phyloP scores from a whole-genome alignment of 768 basidiomycete species.

The Boletus reticulatus region DNA sequence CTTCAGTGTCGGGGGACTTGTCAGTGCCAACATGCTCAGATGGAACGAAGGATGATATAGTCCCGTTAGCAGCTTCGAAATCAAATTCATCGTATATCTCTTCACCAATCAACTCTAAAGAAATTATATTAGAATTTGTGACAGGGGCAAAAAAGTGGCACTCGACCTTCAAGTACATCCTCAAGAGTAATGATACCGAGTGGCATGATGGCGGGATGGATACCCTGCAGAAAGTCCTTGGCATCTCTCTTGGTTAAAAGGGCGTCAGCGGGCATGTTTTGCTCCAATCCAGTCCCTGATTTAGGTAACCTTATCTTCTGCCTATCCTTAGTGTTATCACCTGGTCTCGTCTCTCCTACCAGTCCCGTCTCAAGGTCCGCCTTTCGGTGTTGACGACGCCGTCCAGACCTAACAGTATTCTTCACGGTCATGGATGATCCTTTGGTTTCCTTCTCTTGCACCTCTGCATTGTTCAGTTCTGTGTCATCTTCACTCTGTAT shows the following conservation, averaged over 20 bases:
- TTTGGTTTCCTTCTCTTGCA: constrained; percentile 6
- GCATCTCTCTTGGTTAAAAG: constrained; percentile 73
- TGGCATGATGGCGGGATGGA: constrained; percentile 81
- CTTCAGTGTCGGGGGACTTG: constrained; percentile 27
- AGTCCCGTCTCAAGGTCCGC: constrained; percentile 26
- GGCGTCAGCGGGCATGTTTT: constrained; percentile 88
- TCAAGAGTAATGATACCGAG: constrained; percentile 92
- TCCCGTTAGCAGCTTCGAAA: constrained; percentile 65
- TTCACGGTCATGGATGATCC: constrained; percentile 8
- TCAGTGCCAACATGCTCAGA: constrained; percentile 32
- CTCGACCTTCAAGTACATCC: constrained; percentile 82
- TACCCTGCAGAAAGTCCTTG: constrained; percentile 79
- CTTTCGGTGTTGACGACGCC: constrained; percentile 7
- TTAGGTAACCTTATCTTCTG: constrained; percentile 29
- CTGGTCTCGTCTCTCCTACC: constrained; percentile 11
- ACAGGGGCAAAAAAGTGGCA: not conserved
- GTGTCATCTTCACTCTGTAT: constrained; percentile 23
- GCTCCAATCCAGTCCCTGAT: constrained; percentile 55
- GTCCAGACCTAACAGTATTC: constrained; percentile 13
- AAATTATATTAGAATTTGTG: not conserved
- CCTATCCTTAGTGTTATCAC: constrained; percentile 19
- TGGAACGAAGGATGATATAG: constrained; percentile 43
- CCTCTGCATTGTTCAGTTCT: constrained; percentile 17
- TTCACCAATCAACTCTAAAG: constrained; percentile 82
- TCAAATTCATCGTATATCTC: constrained; percentile 94